Evolutionary conservation across 768 basidiomycete species (phyloP).

Genomic region (Gymnopilus dilepis): DNA sequence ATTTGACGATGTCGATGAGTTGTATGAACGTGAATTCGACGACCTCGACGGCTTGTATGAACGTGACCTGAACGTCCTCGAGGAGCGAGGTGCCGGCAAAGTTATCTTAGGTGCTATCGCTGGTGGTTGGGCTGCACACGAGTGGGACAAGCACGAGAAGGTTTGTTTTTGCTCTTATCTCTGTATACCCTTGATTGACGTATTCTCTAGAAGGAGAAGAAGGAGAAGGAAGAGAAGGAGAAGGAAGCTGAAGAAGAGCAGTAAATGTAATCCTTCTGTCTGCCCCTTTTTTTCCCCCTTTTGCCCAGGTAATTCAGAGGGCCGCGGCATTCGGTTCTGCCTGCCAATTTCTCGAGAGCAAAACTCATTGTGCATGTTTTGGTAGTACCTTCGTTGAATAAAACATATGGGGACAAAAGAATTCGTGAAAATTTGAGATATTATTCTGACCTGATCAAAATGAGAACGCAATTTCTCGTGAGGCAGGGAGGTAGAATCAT

Average conservation of each 20-base stretch:
- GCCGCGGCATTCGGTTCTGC: too few relatives aligned
- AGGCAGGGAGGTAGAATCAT: too few relatives aligned
- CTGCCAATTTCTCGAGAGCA: too few relatives aligned
- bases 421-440: neutral
- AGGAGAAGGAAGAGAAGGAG: neutral
- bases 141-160: slow-evolving; percentile 1
- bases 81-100: neutral
- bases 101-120: neutral
- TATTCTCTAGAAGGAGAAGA: neutral
- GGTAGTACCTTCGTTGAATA: neutral
- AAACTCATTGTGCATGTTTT: neutral
- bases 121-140: neutral
- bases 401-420: neutral
- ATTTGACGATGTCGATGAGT: neutral
- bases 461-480: too few relatives aligned
- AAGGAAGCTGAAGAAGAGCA: neutral
- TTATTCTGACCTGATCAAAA: too few relatives aligned
- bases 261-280: neutral
- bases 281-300: too few relatives aligned
- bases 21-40: neutral
- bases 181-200: too few relatives aligned
- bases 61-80: neutral
- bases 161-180: neutral
- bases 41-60: neutral
- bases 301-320: too few relatives aligned